Percentiles rank a stretch among this genome's conserved stretches.
phyloP scores from a whole-genome alignment of 2,329 filamentous ascomycete genomes.

The Hymenoscyphus repandus region DNA sequence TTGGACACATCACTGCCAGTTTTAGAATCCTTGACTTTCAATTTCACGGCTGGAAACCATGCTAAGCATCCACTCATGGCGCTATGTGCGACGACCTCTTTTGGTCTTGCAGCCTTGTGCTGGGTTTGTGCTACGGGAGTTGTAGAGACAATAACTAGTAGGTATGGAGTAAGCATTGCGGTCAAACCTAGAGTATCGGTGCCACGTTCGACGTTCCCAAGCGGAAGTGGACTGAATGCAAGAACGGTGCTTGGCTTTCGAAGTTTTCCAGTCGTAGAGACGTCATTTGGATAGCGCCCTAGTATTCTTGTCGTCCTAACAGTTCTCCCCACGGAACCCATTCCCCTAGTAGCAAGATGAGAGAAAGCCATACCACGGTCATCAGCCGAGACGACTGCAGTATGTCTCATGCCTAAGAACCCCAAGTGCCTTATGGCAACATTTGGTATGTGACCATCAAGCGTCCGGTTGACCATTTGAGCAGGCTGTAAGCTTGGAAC shows the following conservation, averaged over 20 bases:
- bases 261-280: conserved; percentile 54
- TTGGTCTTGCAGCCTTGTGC: conserved; percentile 86
- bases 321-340: conserved; percentile 76
- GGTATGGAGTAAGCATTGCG: conserved; percentile 90
- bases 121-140: conserved; percentile 95
- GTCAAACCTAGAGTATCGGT: conserved; percentile 87
- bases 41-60: conserved; percentile 93
- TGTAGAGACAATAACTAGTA: conserved; percentile 94
- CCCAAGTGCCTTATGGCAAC: conserved; percentile 84
- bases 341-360: conserved; percentile 85
- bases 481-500: conserved; percentile 71
- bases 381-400: conserved; percentile 90
- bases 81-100: conserved; percentile 84
- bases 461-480: conserved; percentile 58
- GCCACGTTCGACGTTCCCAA: conserved; percentile 88
- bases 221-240: conserved; percentile 80
- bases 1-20: conserved; percentile 66
- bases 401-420: conserved; percentile 88
- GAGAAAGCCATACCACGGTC: conserved; percentile 97
- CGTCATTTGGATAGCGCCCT: conserved; percentile 77
- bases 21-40: conserved; percentile 69
- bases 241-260: conserved; percentile 92
- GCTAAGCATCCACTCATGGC: conserved; percentile 90
- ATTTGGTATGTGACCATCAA: conserved; percentile 77
- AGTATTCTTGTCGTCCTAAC: conserved; percentile 89